phyloP scores from a whole-genome alignment of 2,329 filamentous ascomycete genomes.

The Harringtonia lauricola region DNA sequence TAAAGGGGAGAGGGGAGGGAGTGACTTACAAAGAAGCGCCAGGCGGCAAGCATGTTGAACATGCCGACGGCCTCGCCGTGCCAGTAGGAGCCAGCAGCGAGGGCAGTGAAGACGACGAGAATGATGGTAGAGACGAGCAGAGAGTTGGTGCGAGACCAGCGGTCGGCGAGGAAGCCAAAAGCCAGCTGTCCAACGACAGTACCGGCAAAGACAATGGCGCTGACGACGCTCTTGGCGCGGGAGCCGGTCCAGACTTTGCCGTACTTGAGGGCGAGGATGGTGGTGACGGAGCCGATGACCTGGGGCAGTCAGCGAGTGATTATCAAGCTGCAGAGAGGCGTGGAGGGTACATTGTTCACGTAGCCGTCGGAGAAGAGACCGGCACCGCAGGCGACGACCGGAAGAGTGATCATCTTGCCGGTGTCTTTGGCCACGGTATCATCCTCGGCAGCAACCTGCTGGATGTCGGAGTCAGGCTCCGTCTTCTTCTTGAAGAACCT shows the following conservation, averaged over 20 bases:
- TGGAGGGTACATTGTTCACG: slow-evolving; percentile 60
- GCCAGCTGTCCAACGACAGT: slow-evolving; percentile 69
- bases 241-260: slow-evolving; percentile 57
- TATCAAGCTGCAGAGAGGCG: neutral
- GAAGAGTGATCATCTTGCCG: slow-evolving; percentile 29
- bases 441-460: neutral
- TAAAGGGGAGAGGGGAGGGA: neutral
- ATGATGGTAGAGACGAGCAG: slow-evolving; percentile 74
- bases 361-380: slow-evolving; percentile 90
- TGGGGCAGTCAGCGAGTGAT: slow-evolving; percentile 18
- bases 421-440: neutral
- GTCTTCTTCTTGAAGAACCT: slow-evolving; percentile 3
- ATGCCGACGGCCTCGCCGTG: slow-evolving; percentile 58
- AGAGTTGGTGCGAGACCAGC: slow-evolving; percentile 75
- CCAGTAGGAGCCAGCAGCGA: slow-evolving; percentile 67
- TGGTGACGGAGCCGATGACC: slow-evolving; percentile 84
- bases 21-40: slow-evolving; percentile 67
- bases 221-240: slow-evolving; percentile 60
- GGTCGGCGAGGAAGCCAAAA: slow-evolving; percentile 73
- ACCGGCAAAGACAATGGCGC: slow-evolving; percentile 75
- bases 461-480: neutral
- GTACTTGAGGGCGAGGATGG: slow-evolving; percentile 61
- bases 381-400: slow-evolving; percentile 78
- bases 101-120: slow-evolving; percentile 72
- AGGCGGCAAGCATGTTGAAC: slow-evolving; percentile 66